Evolutionary conservation across 192 early-diverging fungal genomes (phyloP).

Genomic region (Chytriomyces confervae): DNA sequence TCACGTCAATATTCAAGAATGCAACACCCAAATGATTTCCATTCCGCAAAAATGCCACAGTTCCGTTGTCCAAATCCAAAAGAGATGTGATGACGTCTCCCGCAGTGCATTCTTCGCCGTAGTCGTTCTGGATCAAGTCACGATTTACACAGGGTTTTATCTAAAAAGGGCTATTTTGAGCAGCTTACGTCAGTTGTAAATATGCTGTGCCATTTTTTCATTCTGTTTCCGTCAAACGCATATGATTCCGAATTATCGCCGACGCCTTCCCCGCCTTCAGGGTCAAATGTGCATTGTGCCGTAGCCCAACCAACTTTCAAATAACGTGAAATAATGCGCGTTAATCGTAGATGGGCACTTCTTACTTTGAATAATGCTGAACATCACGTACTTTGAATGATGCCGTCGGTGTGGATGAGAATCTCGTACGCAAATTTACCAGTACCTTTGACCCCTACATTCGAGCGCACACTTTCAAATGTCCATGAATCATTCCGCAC

Average conservation of each 20-base stretch:
- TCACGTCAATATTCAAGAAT: slow-evolving; percentile 54
- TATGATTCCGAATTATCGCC: slow-evolving; percentile 74
- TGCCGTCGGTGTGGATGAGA: slow-evolving; percentile 66
- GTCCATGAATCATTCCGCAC: slow-evolving; percentile 78
- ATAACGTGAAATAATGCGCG: background rate
- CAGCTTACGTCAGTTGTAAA: slow-evolving; percentile 37
- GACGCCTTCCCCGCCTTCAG: slow-evolving; percentile 79
- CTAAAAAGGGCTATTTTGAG: background rate
- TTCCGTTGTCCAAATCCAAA: slow-evolving; percentile 69
- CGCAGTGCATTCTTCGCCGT: slow-evolving; percentile 54
- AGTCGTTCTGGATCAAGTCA: slow-evolving; percentile 47
- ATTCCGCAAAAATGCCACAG: slow-evolving; percentile 70
- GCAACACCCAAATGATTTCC: slow-evolving; percentile 71
- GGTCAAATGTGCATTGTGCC: slow-evolving; percentile 65
- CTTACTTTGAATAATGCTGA: background rate
- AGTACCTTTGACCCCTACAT: slow-evolving; percentile 51
- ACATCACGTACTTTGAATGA: slow-evolving; percentile 67
- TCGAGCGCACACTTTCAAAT: slow-evolving; percentile 75
- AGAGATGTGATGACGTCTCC: slow-evolving; percentile 61
- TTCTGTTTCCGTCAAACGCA: slow-evolving; percentile 77
- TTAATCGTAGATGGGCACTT: background rate
- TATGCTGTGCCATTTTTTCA: slow-evolving; percentile 72
- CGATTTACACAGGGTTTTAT: slow-evolving; percentile 15
- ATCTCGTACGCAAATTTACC: slow-evolving; percentile 82
- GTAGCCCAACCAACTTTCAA: slow-evolving; percentile 76